Evolutionary conservation across 805 yeast species (phyloP), one percentile per base, ranked within the genome.

Genomic region (Spencermartinsiella europaea): DNA sequence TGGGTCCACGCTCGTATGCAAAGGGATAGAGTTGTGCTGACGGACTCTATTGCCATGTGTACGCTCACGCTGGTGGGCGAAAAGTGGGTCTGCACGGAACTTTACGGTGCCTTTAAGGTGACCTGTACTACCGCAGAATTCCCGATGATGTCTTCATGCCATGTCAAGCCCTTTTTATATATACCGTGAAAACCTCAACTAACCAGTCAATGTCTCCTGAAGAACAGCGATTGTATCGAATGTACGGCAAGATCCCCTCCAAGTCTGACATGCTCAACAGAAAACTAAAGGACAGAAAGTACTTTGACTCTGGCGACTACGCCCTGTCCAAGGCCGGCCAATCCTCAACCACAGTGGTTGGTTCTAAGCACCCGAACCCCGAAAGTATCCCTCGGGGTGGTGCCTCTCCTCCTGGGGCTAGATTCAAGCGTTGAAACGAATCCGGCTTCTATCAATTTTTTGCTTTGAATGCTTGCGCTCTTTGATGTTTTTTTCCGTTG

Each of bases 271-370:
- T 89, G 17, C 71, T 89, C 43, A 75, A 83, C 43, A 78, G 83
- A 51, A 86, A 84, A 62, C 47, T 60, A 33, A 85, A 85, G 65
- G 96, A 89, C 53, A 79, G 95, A 58, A 90, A 88, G 69, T 89
- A 85, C 65, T 90, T 89, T 60, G 97, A 89, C 61, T 84, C 95
- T 51, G 96, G 96, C 7, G 97, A 89, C 66, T 89, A 89, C 65
- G 96, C 96, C 8, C 76, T 89, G 75, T 85, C 62, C 46, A 57
- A 66, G 37, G 67, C 70, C 20, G 70, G 69, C 40, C 31, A 33
- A 27, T 56, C 56, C 40, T 59, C 63, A 5, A 48, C 58, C 22
- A 53, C 62, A 17, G 58, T 60, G 28, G 59, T 58, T n/a, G 61
- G 60, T 1, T 47, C 53, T 14, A 49, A 49, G 42, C 58, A 53